These are phyloP conservation scores for Phytophthora macrochlamydospora DNA, from an alignment of 352 stramenopile species.

Conservation along the genomic window DNA sequence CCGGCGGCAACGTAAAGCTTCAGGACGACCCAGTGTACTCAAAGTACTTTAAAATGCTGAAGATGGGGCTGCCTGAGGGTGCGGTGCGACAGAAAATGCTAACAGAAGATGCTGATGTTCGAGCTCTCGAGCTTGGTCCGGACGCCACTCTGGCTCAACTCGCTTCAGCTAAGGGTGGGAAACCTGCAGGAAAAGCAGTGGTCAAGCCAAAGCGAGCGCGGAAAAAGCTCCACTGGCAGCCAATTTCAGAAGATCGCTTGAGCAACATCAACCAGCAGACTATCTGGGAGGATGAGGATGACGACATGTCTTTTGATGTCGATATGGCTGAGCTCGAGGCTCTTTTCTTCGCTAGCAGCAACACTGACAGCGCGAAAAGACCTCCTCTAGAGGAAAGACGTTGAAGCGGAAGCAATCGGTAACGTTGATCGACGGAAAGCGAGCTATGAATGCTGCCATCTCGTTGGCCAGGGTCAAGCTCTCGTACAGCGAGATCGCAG, in stretches of 20 bases:
- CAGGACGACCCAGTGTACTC: conserved; percentile 68
- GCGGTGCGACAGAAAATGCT: conserved; percentile 89
- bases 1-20: conserved; percentile 41
- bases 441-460: conserved; percentile 98
- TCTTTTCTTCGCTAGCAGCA: conserved; percentile 81
- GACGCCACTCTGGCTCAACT: conserved; percentile 61
- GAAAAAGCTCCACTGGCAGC: conserved; percentile 92
- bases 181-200: conserved; percentile 10
- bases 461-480: conserved; percentile 95
- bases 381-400: conserved; percentile 20
- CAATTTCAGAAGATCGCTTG: conserved; percentile 83
- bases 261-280: conserved; percentile 72
- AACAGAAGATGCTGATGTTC: conserved; percentile 51
- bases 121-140: conserved; percentile 67
- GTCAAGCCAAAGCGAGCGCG: conserved; percentile 44
- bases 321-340: conserved; percentile 90
- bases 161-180: not conserved
- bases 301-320: conserved; percentile 81
- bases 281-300: conserved; percentile 84
- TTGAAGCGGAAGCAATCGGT: conserved; percentile 86
- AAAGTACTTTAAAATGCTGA: conserved; percentile 96
- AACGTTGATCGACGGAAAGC: conserved; percentile 94
- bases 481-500: conserved; percentile 88
- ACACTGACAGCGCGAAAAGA: conserved; percentile 60
- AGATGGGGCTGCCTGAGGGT: conserved; percentile 88